Base-by-base conservation (phyloP, 768 basidiomycete genomes). In the Tulasnella sp. region DNA sequence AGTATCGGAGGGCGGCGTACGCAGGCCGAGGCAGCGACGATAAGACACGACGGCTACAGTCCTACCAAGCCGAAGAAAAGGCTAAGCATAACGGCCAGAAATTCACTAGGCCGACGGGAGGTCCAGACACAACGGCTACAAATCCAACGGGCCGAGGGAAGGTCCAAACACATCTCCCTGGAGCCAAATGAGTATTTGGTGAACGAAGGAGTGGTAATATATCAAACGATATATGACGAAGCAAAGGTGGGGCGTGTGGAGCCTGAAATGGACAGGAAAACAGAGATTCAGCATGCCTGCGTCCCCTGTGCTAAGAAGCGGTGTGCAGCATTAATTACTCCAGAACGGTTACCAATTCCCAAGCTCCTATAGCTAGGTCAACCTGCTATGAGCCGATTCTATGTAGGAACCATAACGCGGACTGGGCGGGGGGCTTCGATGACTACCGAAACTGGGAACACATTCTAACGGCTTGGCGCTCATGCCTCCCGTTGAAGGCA, bases 321-420 rank as follows among this genome's bases (percentile, higher is more conserved):
- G 23, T 1, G 32, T 32, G 61, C 26, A 67, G 32, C 9, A 13
- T 23, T 16, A 10, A 18, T 35, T 32, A 67, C 29, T 67, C 61
- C 61, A 35, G 7, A 67, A 67, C 61, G 35, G 32, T 9, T 35
- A 67, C 61, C 61, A 70, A 77, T 70, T 75, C 29, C 61, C 89
- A 80, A 10, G 93, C 93, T 81, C 94, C 93, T 6, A 95, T 86
- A 1, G 93, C 93, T 51, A 94, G 86, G 81, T 91, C 91, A 51
- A 92, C 93, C 84, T 95, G 93, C 93, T 93, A 95, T 9, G 89
- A 86, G 9, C 93, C 93, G 32, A 95, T 82, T 81, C 86, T 86
- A 74, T 91, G 86, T 16, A 90, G 88, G 7, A 90, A 87, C 61
- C 93, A 86, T 42, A n/a, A n/a, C n/a, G n/a, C n/a, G n/a, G n/a